These are phyloP conservation scores for Nicotiana rustica DNA, from an alignment of 305 asterid species.

Conservation along the genomic window DNA sequence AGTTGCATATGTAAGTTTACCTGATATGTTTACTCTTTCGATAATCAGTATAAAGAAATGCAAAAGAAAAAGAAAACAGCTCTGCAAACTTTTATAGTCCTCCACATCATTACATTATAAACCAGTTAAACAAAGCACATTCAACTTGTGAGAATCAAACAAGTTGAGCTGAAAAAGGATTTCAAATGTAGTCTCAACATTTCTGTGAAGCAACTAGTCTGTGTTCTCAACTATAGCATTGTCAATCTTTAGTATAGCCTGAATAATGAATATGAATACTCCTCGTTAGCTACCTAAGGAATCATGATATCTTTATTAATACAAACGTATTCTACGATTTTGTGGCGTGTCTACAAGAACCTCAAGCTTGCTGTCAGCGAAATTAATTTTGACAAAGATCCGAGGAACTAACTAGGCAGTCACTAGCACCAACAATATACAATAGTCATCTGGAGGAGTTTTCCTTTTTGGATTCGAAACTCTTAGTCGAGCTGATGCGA, in stretches of 20 bases:
- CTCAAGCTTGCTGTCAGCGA: constrained; percentile 10
- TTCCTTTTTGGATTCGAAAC: too few relatives aligned
- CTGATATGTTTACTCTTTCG: neutral
- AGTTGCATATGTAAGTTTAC: neutral
- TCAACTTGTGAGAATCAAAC: too few relatives aligned
- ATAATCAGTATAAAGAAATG: neutral
- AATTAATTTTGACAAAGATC: neutral
- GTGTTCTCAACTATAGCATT: too few relatives aligned
- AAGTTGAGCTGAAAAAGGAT: too few relatives aligned
- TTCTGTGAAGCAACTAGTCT: too few relatives aligned
- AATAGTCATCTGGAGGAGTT: neutral
- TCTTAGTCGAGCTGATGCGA: too few relatives aligned
- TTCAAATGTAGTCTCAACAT: too few relatives aligned
- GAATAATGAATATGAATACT: too few relatives aligned
- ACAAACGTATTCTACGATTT: neutral
- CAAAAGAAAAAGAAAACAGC: neutral
- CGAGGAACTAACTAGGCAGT: neutral
- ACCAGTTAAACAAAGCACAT: too few relatives aligned
- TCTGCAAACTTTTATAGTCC: neutral
- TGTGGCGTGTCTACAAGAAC: neutral
- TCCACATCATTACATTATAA: too few relatives aligned
- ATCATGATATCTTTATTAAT: neutral
- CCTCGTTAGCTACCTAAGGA: neutral
- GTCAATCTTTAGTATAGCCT: too few relatives aligned
- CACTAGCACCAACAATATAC: neutral